A percentile compares a stretch with the other conserved stretches of the same genome.
Conservation (phyloP, 441 rosid species). For the Erodium texanum region DNA sequence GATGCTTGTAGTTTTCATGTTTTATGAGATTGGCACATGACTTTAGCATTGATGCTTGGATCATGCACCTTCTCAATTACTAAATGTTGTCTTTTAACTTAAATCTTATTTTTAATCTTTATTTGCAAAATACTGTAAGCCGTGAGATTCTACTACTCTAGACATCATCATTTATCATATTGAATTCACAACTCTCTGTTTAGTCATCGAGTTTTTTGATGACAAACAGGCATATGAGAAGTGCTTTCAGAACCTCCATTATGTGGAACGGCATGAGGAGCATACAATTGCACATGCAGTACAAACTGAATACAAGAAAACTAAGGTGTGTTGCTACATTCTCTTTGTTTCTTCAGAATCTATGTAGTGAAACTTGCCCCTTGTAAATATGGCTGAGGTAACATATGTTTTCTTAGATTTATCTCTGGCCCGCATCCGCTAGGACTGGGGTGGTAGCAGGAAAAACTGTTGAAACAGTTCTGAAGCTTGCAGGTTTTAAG, state of each 20-base stretch:
- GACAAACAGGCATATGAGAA: constrained; percentile 71
- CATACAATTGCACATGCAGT: constrained; percentile 90
- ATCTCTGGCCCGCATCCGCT: constrained; percentile 88
- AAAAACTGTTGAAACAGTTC: constrained; percentile 60
- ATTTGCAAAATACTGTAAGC: neutral
- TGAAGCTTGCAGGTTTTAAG: constrained; percentile 78
- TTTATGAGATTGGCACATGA: neutral
- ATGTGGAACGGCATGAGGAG: constrained; percentile 76
- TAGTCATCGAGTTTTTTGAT: neutral
- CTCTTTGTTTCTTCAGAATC: neutral
- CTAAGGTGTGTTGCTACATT: constrained; percentile 45
- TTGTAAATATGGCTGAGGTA: neutral
- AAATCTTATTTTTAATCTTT: neutral
- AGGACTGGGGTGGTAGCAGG: constrained; percentile 87
- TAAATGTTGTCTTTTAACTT: neutral
- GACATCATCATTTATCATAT: neutral
- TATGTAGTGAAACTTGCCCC: neutral
- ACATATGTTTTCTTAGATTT: constrained; percentile 36
- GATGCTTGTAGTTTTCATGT: constrained; percentile 7
- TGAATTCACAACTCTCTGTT: neutral
- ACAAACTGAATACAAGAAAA: constrained; percentile 73
- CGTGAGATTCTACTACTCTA: neutral
- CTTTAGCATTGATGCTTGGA: neutral
- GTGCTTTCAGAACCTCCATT: constrained; percentile 91
- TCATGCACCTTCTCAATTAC: neutral